Evolutionary conservation across 805 yeast genomes (phyloP), one percentile per base, ranked within the genome.

Genomic region (Grigorovia yakushimaensis): DNA sequence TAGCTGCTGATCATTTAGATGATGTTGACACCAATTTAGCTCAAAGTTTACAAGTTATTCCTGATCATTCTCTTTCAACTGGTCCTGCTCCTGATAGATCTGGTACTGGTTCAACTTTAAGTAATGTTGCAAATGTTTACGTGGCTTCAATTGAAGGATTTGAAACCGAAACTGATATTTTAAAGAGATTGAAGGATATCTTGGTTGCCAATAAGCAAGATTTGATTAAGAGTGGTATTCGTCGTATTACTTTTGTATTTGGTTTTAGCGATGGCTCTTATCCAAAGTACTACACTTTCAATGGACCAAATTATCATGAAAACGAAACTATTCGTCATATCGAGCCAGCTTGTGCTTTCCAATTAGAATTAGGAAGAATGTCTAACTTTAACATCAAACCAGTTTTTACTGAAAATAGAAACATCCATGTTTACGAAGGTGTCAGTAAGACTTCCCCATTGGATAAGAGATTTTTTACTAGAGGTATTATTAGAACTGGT

Each of bases 331-430:
- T 93, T 65, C 88, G 99, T 73, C 97, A 93, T 66, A 88, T 93
- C 57, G 98, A 93, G 69, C 99, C 99, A 21, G 96, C 98, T 39
- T 75, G 91, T 60, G 98, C 98, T 45, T 93, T 81, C 84, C 98
- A 93, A 73, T 77, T 93, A 56, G 99, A 93, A 71, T 76, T 93
- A 53, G 91, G 87, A 60, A 82, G 98, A 71, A 76, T 93, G 69
- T 87, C 95, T 41, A 94, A 93, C 73, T 93, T 93, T 72, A 82
- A 87, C 71, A 87, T 91, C 70, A 88, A 84, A 66, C 98, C 96
- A 45, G 86, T 91, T 47, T 85, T 86, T 73, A 86, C 96, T 49
- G 97, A 89, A 68, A 93, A 93, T 76, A 82, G 98, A 72, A 89
- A 91, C 73, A 86, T 93, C 54, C 98, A 93, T 63, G 97, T 94